Conservation (phyloP, 192 early-diverging fungal genomes). For the Phycomyces nitens region DNA sequence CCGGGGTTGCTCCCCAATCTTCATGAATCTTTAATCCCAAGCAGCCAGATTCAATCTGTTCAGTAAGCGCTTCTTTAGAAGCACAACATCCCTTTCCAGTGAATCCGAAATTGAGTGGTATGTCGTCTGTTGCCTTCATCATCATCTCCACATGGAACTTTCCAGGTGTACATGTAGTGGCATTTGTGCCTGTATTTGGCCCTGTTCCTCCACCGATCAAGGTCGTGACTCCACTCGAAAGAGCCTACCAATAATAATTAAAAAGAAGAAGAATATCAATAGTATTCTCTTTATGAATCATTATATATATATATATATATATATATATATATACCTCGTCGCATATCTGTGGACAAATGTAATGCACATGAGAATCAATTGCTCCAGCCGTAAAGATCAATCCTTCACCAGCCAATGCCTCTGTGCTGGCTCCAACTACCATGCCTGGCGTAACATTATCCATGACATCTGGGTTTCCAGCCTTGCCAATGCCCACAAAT, state of each 20-base stretch:
- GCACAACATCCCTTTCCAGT: constrained; percentile 95
- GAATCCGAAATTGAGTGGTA: constrained; percentile 90
- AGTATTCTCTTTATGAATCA: no score
- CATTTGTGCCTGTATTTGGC: constrained; percentile 94
- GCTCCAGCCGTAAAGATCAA: constrained; percentile 91
- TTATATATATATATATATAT: constrained; percentile 16
- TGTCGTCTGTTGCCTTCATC: constrained; percentile 82
- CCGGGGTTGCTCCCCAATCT: constrained; percentile 95
- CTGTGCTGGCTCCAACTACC: constrained; percentile 84
- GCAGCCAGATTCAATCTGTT: constrained; percentile 83
- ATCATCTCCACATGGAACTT: constrained; percentile 80
- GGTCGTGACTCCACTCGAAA: constrained; percentile 81
- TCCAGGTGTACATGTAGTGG: constrained; percentile 94
- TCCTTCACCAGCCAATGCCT: constrained; percentile 89
- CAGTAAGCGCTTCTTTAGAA: constrained; percentile 58
- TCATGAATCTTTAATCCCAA: constrained; percentile 92
- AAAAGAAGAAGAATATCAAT: neutral
- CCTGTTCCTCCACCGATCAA: constrained; percentile 91
- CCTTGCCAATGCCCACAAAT: constrained; percentile 92
- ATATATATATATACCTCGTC: constrained; percentile 55
- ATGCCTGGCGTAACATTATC: constrained; percentile 88
- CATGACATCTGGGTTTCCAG: constrained; percentile 98
- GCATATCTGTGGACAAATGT: constrained; percentile 88
- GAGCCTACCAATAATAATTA: constrained; percentile 53
- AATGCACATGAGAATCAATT: constrained; percentile 96